A percentile compares a stretch with the other conserved stretches of the same genome.
phyloP scores from a whole-genome alignment of 495 filamentous ascomycete genomes.

The Aspergillus steynii region DNA sequence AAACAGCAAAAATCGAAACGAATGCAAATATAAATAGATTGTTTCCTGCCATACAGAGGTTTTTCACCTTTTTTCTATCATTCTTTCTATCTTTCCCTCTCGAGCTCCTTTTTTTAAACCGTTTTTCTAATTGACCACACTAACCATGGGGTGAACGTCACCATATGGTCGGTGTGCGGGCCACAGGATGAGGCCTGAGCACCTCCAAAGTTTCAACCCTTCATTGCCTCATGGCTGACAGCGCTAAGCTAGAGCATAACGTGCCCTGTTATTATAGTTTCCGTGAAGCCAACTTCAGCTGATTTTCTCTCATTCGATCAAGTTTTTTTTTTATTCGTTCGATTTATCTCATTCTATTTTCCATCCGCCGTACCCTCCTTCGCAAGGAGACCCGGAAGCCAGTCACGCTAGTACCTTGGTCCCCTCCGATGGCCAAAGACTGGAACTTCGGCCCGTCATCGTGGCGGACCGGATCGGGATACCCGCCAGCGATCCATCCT shows the following conservation, averaged over 20 bases:
- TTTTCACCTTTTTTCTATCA: background rate
- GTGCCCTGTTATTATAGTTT: background rate
- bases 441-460: conserved; percentile 13
- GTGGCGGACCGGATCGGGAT: conserved; percentile 7
- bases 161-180: conserved; percentile 9
- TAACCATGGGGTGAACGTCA: background rate
- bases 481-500: conserved; percentile 4
- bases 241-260: conserved; percentile 8
- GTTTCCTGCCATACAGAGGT: background rate
- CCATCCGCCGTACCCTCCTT: background rate
- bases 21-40: background rate
- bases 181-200: conserved; percentile 19
- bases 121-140: background rate
- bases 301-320: background rate
- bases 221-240: conserved; percentile 3
- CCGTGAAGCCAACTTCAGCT: background rate
- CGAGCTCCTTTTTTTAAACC: background rate
- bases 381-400: background rate
- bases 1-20: background rate
- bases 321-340: background rate
- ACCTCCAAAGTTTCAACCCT: conserved; percentile 9
- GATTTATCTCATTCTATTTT: background rate
- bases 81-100: background rate
- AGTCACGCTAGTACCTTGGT: background rate
- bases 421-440: background rate